phyloP scores from a whole-genome alignment of 2,329 filamentous ascomycete genomes.

The Nectriaceae sp. region DNA sequence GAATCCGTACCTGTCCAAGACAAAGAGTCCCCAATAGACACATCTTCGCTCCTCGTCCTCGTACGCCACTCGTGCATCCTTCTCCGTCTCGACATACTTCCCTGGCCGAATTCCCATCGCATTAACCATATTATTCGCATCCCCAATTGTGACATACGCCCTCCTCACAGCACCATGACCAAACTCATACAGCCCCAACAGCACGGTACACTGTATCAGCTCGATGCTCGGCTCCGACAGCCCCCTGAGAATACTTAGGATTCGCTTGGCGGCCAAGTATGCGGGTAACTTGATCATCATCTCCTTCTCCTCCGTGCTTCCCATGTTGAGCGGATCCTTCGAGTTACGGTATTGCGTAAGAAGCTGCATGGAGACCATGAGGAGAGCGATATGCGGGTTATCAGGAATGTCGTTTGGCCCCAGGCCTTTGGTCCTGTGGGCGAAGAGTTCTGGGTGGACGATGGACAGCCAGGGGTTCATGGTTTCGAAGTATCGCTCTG shows the following conservation, averaged over 20 bases:
- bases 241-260: conserved; percentile 38
- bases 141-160: conserved; percentile 45
- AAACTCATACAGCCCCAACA: conserved; percentile 47
- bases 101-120: conserved; percentile 40
- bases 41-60: conserved; percentile 43
- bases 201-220: conserved; percentile 42
- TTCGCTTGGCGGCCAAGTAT: conserved; percentile 41
- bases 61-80: conserved; percentile 27
- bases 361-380: conserved; percentile 46
- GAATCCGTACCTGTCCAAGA: conserved; percentile 44
- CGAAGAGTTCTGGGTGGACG: conserved; percentile 42
- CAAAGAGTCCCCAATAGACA: conserved; percentile 47
- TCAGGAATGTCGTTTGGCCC: conserved; percentile 17
- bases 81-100: conserved; percentile 34
- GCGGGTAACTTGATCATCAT: conserved; percentile 42
- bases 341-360: conserved; percentile 39
- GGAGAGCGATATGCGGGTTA: conserved; percentile 37
- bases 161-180: conserved; percentile 43
- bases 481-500: conserved; percentile 41
- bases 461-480: conserved; percentile 45
- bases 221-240: conserved; percentile 39
- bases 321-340: conserved; percentile 13
- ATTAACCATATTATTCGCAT: conserved; percentile 40
- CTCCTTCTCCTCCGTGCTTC: conserved; percentile 32
- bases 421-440: conserved; percentile 27